Evolutionary conservation across 331 rosid species (phyloP), one percentile per base, ranked within the genome.

Genomic region (Malus hybrid): DNA sequence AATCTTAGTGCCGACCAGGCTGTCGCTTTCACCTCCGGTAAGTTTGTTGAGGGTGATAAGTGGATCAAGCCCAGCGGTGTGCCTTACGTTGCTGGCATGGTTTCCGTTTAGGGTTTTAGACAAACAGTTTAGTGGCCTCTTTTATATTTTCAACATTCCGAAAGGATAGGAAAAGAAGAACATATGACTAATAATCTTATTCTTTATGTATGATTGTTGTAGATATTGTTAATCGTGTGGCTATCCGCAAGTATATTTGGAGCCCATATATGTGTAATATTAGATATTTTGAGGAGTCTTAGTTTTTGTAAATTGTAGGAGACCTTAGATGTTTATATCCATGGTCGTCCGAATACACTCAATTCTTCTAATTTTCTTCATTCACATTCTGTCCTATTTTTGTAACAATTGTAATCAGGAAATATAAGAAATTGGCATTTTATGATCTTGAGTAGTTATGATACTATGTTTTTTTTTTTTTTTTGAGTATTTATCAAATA

Each of bases 1-100:
- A 39, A 57, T 60, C 6, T 76, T 3, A 15, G 57, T 4, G 44
- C 48, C 9, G 56, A 59, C 7, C 60, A 60, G 1, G 80, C 80
- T 0, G 16, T 16, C 6, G 27, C 7, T 14, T 76, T 76, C 62
- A 76, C 80, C 2, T 10, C 80, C 0, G 46, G 19, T 32, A 39
- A 6, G 33, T 69, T 68, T 10, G 16, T 75, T 31, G 29, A 31
- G 50, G 79, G 79, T 5, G 65, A 75, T 54, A 32, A 13, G 12
- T 75, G 79, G 79, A 52, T 75, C 27, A 54, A 34, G 29, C 36
- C 70, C 34, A 61, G 68, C 8, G 77, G 77, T 5, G 52, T 73
- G 22, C 77, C 77, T 33, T 73, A 73, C 44, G 16, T 55, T 39
- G 9, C 77, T 11, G 77, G 76, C 29, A 73, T 73, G 68, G 24